These are phyloP conservation scores for Nematodospora anomalae DNA, from an alignment of 1,139 yeast species.

Conservation along the genomic window DNA sequence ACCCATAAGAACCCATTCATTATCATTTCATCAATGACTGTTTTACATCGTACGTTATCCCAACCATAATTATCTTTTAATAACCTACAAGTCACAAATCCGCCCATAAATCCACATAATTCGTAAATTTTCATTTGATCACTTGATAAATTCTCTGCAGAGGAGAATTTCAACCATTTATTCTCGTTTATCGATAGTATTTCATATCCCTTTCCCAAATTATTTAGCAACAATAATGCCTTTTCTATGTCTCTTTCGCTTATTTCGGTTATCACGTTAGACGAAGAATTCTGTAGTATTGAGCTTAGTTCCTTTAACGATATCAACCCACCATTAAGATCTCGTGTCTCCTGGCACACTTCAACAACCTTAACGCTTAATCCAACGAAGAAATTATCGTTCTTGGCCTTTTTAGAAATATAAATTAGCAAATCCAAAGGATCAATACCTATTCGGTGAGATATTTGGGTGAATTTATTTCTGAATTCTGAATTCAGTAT, in stretches of 20 bases:
- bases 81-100: slow-evolving; percentile 61
- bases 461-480: slow-evolving; percentile 69
- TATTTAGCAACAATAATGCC: slow-evolving; percentile 21
- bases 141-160: slow-evolving; percentile 33
- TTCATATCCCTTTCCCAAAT: slow-evolving; percentile 42
- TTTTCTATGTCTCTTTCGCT: slow-evolving; percentile 21
- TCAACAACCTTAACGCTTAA: slow-evolving; percentile 74
- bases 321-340: slow-evolving; percentile 78
- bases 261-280: slow-evolving; percentile 19
- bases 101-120: slow-evolving; percentile 67
- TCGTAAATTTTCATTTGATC: slow-evolving; percentile 75
- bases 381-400: slow-evolving; percentile 58
- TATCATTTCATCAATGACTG: slow-evolving; percentile 76
- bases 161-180: slow-evolving; percentile 42
- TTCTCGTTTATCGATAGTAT: slow-evolving; percentile 32
- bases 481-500: slow-evolving; percentile 63
- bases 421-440: slow-evolving; percentile 57
- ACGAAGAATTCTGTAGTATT: slow-evolving; percentile 22
- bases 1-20: slow-evolving; percentile 82
- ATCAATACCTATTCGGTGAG: slow-evolving; percentile 80
- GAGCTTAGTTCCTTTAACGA: slow-evolving; percentile 58
- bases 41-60: slow-evolving; percentile 60
- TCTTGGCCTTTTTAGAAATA: slow-evolving; percentile 20
- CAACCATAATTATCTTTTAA: slow-evolving; percentile 73
- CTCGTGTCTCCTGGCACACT: slow-evolving; percentile 67